A percentile compares a stretch with the other conserved stretches of the same genome.
phyloP scores from a whole-genome alignment of 1,139 yeast species.

The Pichia sp. region DNA sequence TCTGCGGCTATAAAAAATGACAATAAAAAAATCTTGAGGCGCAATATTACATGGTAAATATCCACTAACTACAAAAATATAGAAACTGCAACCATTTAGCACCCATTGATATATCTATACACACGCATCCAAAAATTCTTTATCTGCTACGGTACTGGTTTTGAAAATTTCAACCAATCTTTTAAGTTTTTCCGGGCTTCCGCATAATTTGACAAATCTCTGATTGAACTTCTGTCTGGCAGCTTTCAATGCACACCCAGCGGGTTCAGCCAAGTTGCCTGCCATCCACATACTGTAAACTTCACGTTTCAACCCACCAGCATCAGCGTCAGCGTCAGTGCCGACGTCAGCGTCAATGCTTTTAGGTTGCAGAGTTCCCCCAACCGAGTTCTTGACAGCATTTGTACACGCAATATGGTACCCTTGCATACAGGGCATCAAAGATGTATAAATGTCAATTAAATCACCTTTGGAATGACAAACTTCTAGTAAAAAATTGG shows the following conservation, averaged over 20 bases:
- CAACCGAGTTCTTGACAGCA: conserved; percentile 14
- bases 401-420: conserved; percentile 18
- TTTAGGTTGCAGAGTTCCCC: too few species aligned
- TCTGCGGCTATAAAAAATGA: too few species aligned
- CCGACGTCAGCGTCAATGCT: too few species aligned
- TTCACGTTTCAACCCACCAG: too few species aligned
- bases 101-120: too few species aligned
- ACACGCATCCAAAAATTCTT: conserved; percentile 34
- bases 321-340: too few species aligned
- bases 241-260: conserved; percentile 38
- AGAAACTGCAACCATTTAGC: too few species aligned
- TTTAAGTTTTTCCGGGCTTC: conserved; percentile 29
- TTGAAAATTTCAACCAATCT: conserved; percentile 50
- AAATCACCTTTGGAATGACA: conserved; percentile 53
- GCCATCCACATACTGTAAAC: conserved; percentile 40
- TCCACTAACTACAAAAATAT: too few species aligned
- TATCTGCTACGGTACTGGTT: conserved; percentile 50
- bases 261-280: conserved; percentile 54
- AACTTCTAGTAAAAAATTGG: conserved; percentile 47
- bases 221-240: conserved; percentile 44
- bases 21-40: too few species aligned
- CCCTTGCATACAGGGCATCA: conserved; percentile 75
- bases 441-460: conserved; percentile 51
- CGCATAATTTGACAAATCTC: conserved; percentile 20
- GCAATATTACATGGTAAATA: too few species aligned